Conservation (phyloP, 345 rosid species). For the Populus alba region DNA sequence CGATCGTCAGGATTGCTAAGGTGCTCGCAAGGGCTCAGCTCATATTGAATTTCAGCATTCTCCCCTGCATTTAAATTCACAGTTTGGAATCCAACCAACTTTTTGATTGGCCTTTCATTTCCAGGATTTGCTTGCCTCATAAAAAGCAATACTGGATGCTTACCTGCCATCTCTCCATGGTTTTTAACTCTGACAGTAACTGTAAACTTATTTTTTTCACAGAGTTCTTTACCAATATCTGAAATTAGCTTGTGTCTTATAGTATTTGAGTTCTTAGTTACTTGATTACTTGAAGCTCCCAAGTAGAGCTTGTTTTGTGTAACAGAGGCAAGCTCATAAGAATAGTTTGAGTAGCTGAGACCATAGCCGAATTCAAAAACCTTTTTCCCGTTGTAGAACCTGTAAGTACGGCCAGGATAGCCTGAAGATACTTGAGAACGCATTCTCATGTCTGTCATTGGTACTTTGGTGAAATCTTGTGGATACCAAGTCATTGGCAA, state of each 20-base stretch:
- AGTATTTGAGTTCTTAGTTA: constrained; percentile 15
- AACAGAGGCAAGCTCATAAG: constrained; percentile 42
- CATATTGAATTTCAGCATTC: constrained; percentile 51
- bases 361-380: constrained; percentile 75
- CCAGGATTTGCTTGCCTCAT: constrained; percentile 43
- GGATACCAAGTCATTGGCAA: constrained; percentile 92
- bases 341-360: constrained; percentile 66
- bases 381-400: constrained; percentile 62
- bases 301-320: constrained; percentile 32
- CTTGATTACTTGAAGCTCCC: constrained; percentile 18
- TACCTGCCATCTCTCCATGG: constrained; percentile 60
- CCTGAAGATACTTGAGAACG: constrained; percentile 52
- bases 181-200: constrained; percentile 53
- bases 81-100: constrained; percentile 65
- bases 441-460: constrained; percentile 93
- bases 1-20: constrained; percentile 61
- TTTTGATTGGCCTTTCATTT: constrained; percentile 56
- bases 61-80: constrained; percentile 55
- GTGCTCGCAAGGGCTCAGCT: constrained; percentile 59
- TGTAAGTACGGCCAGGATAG: constrained; percentile 87
- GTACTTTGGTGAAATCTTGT: constrained; percentile 50
- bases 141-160: constrained; percentile 71
- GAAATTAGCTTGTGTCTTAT: constrained; percentile 35
- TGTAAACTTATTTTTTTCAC: constrained; percentile 38
- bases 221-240: constrained; percentile 44